Evolutionary conservation across 2,329 filamentous ascomycete genomes (phyloP).

Genomic region (Balansia obtecta): DNA sequence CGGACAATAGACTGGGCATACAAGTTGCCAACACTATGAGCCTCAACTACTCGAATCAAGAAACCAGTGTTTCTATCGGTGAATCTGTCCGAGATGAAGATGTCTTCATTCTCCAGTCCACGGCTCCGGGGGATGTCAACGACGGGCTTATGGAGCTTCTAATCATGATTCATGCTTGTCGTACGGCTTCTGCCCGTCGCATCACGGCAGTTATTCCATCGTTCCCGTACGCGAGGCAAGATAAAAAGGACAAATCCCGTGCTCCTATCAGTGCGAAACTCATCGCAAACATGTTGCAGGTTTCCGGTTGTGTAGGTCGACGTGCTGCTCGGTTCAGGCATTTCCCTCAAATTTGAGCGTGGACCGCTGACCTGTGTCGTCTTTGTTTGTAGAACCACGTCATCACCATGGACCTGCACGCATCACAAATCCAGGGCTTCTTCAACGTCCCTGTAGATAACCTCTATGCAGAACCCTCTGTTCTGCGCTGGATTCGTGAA

Average conservation of each 20-base stretch:
- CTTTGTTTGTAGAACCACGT: constrained; percentile 34
- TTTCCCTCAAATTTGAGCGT: neutral
- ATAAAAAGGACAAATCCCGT: constrained; percentile 89
- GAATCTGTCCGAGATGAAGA: constrained; percentile 96
- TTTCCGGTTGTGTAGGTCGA: constrained; percentile 57
- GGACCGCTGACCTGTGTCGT: neutral
- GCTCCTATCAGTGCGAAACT: constrained; percentile 95
- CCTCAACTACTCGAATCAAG: constrained; percentile 76
- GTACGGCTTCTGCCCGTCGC: constrained; percentile 56
- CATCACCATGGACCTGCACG: constrained; percentile 94
- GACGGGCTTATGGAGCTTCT: constrained; percentile 96
- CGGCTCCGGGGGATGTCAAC: constrained; percentile 91
- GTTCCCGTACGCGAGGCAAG: constrained; percentile 91
- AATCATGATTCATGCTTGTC: constrained; percentile 95
- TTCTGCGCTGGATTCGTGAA: constrained; percentile 81
- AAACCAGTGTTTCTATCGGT: constrained; percentile 84
- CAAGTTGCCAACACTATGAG: constrained; percentile 69
- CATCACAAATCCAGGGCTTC: constrained; percentile 89
- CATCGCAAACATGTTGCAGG: constrained; percentile 96
- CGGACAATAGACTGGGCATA: constrained; percentile 50
- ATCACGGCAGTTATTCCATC: constrained; percentile 95
- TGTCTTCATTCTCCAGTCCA: constrained; percentile 95
- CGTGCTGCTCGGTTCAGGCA: neutral
- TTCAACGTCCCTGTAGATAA: constrained; percentile 72
- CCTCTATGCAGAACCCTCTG: constrained; percentile 87